Evolutionary conservation across 2,329 filamentous ascomycete species (phyloP), one percentile per base, ranked within the genome.

Genomic region (Apiospora sp.): DNA sequence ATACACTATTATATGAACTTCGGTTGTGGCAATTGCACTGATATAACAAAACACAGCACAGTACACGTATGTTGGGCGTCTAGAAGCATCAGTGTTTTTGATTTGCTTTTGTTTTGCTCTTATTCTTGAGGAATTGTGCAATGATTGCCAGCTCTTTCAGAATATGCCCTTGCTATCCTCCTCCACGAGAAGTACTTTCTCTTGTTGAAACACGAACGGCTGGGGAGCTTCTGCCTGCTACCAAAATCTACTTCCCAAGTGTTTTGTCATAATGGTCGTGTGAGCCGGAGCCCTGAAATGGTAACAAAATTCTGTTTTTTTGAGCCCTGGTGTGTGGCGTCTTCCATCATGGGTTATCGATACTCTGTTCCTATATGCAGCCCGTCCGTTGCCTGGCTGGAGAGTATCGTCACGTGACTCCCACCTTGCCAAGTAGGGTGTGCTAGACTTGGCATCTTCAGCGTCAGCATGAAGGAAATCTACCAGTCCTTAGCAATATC

Each of bases 401-500:
- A 51, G 49, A 64, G 58, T 41, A 34, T 41, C 19, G 8, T n/a
- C 41, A 41, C 34, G 30, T 19, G 22, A 34, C 58, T 64, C 58
- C 58, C 58, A 64, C 30, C 58, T 64, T 41, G 27, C 54, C 54
- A 64, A n/a, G 34, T 5, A 64, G 14, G 30, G 30, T 16, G 54
- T 61, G 54, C 30, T 30, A 16, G 19, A 16, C 30, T 37, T 61
- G 54, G 16, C 54, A 58, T 58, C 14, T 58, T 58, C 54, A 58
- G 27, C 54, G 30, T 58, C 27, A 22, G 30, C 58, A n/a, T 64
- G 58, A 16, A 37, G 27, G 51, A 64, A 6, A 41, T 79, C 77
- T 91, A 94, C 96, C 96, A 98, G 82, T 98, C 94, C 90, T 98
- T 99, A 85, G 93, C 89, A 82, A 99, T 98, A 81, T 98, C 93